Evolutionary conservation across 2,329 filamentous ascomycete species (phyloP).

Genomic region (Bipolaris zeicola): DNA sequence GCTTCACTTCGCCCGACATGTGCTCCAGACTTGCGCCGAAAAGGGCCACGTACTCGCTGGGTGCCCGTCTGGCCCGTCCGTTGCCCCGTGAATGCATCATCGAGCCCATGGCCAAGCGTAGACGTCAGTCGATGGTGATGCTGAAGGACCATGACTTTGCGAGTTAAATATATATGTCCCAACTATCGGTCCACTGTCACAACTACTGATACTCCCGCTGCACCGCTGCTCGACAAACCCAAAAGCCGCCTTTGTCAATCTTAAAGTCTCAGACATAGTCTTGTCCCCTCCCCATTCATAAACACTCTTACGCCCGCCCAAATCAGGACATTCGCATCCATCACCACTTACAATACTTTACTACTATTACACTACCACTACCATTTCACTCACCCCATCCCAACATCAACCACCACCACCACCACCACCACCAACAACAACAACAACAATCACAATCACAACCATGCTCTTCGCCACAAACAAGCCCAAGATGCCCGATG

Average conservation of each 20-base stretch:
- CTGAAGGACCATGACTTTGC: slow-evolving; percentile 18
- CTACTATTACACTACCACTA: neutral
- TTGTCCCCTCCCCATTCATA: slow-evolving; percentile 21
- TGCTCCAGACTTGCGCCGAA: slow-evolving; percentile 31
- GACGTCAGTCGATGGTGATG: slow-evolving; percentile 18
- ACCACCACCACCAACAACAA: no score
- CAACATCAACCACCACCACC: no score
- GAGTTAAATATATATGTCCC: slow-evolving; percentile 29
- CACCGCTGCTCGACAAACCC: slow-evolving; percentile 21
- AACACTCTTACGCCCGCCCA: slow-evolving; percentile 11
- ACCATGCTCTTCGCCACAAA: slow-evolving; percentile 17
- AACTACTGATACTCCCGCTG: slow-evolving; percentile 26
- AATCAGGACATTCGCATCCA: slow-evolving; percentile 8
- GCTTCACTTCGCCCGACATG: slow-evolving; percentile 42
- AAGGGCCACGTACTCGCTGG: slow-evolving; percentile 38
- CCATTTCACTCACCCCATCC: no score
- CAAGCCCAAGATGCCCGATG: slow-evolving; percentile 18
- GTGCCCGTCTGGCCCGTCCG: slow-evolving; percentile 40
- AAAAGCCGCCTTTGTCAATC: slow-evolving; percentile 15
- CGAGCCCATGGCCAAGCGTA: slow-evolving; percentile 25
- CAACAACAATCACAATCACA: neutral
- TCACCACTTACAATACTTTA: neutral
- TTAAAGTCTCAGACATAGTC: slow-evolving; percentile 33
- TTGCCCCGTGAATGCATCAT: slow-evolving; percentile 37
- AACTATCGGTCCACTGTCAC: slow-evolving; percentile 26